A percentile compares a stretch with the other conserved stretches of the same genome.
Conservation (phyloP, 768 basidiomycete species). For the Baorangia bicolor region DNA sequence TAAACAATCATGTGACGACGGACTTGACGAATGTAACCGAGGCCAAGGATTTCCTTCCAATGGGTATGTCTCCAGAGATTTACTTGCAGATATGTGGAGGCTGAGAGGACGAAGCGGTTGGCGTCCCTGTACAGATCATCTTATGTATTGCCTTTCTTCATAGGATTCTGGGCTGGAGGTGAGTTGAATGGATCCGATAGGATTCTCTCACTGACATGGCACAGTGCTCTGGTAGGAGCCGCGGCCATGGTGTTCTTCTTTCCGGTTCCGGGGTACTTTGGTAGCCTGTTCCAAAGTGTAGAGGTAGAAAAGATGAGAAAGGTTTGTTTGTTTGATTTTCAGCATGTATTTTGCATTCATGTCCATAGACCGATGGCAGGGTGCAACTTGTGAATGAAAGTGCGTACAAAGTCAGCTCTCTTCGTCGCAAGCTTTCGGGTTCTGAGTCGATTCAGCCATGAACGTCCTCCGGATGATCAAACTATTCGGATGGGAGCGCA, state of each 20-base stretch:
- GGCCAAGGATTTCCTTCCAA: constrained; percentile 12
- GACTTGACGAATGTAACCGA: constrained; percentile 12
- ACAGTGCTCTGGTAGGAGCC: constrained; percentile 60
- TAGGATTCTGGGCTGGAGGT: constrained; percentile 10
- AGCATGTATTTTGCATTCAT: constrained; percentile 37
- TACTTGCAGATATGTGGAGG: constrained; percentile 25
- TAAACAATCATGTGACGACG: constrained; percentile 73
- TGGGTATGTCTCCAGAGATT: neutral
- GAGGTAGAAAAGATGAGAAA: constrained; percentile 53
- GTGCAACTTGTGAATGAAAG: constrained; percentile 62
- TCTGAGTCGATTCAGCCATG: constrained; percentile 37
- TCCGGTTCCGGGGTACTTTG: constrained; percentile 57
- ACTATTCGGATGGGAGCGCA: constrained; percentile 65
- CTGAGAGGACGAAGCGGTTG: constrained; percentile 23
- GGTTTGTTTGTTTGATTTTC: constrained; percentile 3
- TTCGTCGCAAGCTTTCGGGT: neutral
- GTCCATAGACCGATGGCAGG: constrained; percentile 26
- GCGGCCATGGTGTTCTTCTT: constrained; percentile 48
- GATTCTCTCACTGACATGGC: constrained; percentile 39
- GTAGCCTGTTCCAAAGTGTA: constrained; percentile 44
- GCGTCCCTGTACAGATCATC: neutral
- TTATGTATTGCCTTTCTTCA: constrained; percentile 7
- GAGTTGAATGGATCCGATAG: neutral
- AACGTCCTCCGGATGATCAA: constrained; percentile 67
- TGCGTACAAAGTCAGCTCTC: constrained; percentile 27